Evolutionary conservation across 169 alveolate genomes (phyloP), one percentile per base, ranked within the genome.

Genomic region (Amoebophrya sp.): DNA sequence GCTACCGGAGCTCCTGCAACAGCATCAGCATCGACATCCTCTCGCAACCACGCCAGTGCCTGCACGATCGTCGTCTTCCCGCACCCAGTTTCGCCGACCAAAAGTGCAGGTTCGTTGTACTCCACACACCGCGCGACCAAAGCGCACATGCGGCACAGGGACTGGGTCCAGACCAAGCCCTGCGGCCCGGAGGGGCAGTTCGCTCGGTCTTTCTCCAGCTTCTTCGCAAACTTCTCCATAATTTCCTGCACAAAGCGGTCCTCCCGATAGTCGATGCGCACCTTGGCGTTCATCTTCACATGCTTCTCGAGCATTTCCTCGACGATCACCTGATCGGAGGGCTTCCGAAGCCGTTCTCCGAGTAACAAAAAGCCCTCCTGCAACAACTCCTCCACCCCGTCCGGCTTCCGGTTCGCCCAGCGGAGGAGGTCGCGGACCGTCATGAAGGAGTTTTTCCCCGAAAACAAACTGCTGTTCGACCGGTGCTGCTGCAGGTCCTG

Each of bases 71-170:
- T 97, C 2, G 99, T 98, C 93, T 98, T 98, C n/a, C 99, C 99
- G 66, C 99, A 96, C 18, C 99, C 99, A 0, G 99, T 98, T 92
- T 98, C 99, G 2, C 99, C 99, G n/a, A 99, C 99, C 40, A 99
- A 95, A 77, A 99, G 96, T 39, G 98, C 98, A 12, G 99, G 99
- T 94, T 99, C 99, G 14, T 97, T 94, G 94, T 97, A 95, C 38
- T 94, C 95, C 53, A 98, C 93, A 89, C 99, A 98, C 92, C 98
- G 96, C 92, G 97, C 96, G 32, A 98, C 95, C 54, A 99, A 94
- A 39, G 97, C 97, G 77, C 96, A 54, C 91, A 98, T 92, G 77
- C 99, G 95, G 93, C 95, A 93, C 55, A 94, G 92, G 35, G 93
- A 93, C 23, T 92, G 92, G 7, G 95, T 95, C 92, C 95, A 95